Evolutionary conservation across 352 stramenopile genomes (phyloP).

Genomic region (Globisporangium acanthophoron): DNA sequence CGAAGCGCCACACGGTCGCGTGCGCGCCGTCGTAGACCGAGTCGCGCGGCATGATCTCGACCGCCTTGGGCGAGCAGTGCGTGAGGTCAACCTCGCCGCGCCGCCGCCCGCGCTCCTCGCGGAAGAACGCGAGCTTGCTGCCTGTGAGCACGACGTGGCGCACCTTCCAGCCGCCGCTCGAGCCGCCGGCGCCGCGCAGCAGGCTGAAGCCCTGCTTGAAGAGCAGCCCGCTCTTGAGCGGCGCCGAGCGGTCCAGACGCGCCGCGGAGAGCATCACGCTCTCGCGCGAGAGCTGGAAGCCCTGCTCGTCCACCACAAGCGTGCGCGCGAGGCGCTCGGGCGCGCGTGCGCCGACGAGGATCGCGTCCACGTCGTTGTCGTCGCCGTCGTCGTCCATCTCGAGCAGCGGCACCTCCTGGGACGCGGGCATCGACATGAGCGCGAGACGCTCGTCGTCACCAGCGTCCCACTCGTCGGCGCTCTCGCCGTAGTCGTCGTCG

Average conservation of each 20-base stretch:
- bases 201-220: constrained; percentile 74
- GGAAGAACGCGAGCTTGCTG: constrained; percentile 65
- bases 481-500: constrained; percentile 13
- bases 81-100: constrained; percentile 69
- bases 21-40: constrained; percentile 70
- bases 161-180: constrained; percentile 68
- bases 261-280: constrained; percentile 42
- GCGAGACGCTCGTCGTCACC: constrained; percentile 17
- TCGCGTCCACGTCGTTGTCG: constrained; percentile 50
- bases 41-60: constrained; percentile 81
- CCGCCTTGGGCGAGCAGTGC: constrained; percentile 54
- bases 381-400: constrained; percentile 39
- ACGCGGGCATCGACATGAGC: constrained; percentile 33
- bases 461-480: constrained; percentile 13
- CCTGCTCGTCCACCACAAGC: constrained; percentile 66
- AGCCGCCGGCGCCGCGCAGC: constrained; percentile 10
- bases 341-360: constrained; percentile 33
- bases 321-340: constrained; percentile 44
- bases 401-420: constrained; percentile 35
- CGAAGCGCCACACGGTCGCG: constrained; percentile 81
- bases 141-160: constrained; percentile 64
- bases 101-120: constrained; percentile 60
- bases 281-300: constrained; percentile 49
- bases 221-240: constrained; percentile 66
- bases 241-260: constrained; percentile 24